phyloP scores from a whole-genome alignment of 192 early-diverging fungal species.

The Chytriomyces sp. region DNA sequence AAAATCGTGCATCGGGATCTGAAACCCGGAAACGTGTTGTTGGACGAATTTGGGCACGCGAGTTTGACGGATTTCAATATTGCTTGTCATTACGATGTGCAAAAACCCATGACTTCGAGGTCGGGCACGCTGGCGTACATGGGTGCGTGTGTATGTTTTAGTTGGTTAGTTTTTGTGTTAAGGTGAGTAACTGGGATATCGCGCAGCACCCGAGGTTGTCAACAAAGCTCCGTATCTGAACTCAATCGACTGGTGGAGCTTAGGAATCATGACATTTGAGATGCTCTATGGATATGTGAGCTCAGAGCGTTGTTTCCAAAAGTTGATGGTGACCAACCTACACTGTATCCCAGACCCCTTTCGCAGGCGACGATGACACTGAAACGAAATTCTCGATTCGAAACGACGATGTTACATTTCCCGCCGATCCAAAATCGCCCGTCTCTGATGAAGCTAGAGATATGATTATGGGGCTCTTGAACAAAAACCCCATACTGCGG shows the following conservation, averaged over 20 bases:
- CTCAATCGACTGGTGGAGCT: slow-evolving; percentile 78
- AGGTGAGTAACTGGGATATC: not conserved
- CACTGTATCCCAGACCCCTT: slow-evolving; percentile 63
- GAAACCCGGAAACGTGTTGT: slow-evolving; percentile 77
- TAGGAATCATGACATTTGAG: slow-evolving; percentile 81
- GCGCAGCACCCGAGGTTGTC: slow-evolving; percentile 57
- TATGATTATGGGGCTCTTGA: slow-evolving; percentile 56
- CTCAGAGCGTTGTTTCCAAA: no score
- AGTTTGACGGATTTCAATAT: slow-evolving; percentile 97
- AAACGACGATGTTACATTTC: slow-evolving; percentile 69
- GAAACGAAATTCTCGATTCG: slow-evolving; percentile 70
- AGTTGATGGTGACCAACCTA: no score
- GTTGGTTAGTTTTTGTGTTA: not conserved
- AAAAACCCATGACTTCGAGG: slow-evolving; percentile 75
- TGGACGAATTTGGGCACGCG: slow-evolving; percentile 83
- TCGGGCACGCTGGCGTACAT: slow-evolving; percentile 94
- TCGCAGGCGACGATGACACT: slow-evolving; percentile 70
- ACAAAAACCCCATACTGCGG: slow-evolving; percentile 71
- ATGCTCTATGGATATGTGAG: slow-evolving; percentile 70
- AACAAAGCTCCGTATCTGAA: slow-evolving; percentile 56
- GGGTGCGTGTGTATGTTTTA: slow-evolving; percentile 47
- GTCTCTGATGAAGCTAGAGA: slow-evolving; percentile 27
- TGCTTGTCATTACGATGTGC: slow-evolving; percentile 74
- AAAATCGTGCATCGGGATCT: slow-evolving; percentile 91
- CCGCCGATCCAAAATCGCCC: slow-evolving; percentile 47